Conservation (phyloP, 306 rosid genomes). For the Cyclanthera cordifolia region DNA sequence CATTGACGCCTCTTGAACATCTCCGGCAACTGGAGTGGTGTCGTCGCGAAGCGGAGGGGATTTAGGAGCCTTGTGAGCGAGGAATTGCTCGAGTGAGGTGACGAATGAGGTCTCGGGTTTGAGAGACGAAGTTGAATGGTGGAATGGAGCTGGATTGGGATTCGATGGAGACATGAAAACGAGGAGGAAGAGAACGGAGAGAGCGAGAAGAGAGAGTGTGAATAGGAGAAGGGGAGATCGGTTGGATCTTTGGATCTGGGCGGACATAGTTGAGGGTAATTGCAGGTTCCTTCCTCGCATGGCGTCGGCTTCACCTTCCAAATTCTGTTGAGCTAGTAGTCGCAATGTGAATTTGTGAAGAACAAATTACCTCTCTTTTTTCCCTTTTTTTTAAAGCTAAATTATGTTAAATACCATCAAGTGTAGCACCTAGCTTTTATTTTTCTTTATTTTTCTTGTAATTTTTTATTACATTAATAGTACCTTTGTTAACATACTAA, state of each 20-base stretch:
- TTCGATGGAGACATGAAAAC: constrained; percentile 20
- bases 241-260: constrained; percentile 40
- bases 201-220: constrained; percentile 28
- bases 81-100: constrained; percentile 62
- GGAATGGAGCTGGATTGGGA: constrained; percentile 12
- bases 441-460: no score
- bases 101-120: constrained; percentile 54
- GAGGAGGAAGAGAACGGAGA: constrained; percentile 37
- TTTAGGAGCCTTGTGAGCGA: constrained; percentile 21
- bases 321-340: neutral
- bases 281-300: constrained; percentile 26
- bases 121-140: neutral
- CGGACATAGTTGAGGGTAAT: constrained; percentile 8
- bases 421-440: no score
- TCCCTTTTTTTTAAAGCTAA: no score
- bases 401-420: no score
- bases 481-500: no score
- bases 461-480: no score
- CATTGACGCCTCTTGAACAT: constrained; percentile 9
- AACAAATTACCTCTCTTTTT: neutral
- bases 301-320: neutral
- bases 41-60: constrained; percentile 11
- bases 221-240: constrained; percentile 31
- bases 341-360: neutral
- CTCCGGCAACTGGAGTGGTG: neutral